Evolutionary conservation across 306 rosid species (phyloP), one percentile per base, ranked within the genome.

Genomic region (Inga oerstediana): DNA sequence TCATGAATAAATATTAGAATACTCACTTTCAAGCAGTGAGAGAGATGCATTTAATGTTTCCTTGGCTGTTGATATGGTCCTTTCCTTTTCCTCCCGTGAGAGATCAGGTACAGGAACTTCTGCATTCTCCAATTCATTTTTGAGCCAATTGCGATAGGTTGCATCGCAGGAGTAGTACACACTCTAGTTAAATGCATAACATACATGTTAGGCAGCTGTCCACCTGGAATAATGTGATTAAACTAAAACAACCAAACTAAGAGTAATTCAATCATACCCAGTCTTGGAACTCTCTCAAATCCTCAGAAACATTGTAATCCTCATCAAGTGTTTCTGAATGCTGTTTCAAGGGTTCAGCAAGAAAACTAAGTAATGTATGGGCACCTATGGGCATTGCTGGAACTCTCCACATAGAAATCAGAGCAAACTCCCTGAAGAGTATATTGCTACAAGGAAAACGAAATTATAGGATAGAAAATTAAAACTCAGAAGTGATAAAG

Each of bases 351-450:
- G 98, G 99, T 81, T 90, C 99, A 20, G 99, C 99, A 49, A 96
- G 98, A 86, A 93, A 91, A 85, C 98, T 86, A 76, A 96, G 99
- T 74, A 91, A 80, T 58, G 87, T 91, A 84, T 96, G 99, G 73
- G 99, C 97, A 78, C 98, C 99, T 77, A 90, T 87, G 17, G 99
- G 98, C 94, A 96, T 91, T 76, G 92, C 93, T 0, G 97, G 98
- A 35, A 96, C 96, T 87, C 99, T 94, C 99, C 98, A 96, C 97
- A 92, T 92, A 41, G 98, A 94, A 79, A 92, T 94, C 89, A 96
- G 87, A 68, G 99, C 90, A 90, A 96, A 96, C 88, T 96, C 99
- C 90, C 99, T 88, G 85, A 94, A 96, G 86, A 96, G 87, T 82
- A 92, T 89, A 72, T 96, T 96, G 94, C 99, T 96, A 83, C 34